phyloP scores from a whole-genome alignment of 1,139 yeast genomes.

The Taphrina communis region DNA sequence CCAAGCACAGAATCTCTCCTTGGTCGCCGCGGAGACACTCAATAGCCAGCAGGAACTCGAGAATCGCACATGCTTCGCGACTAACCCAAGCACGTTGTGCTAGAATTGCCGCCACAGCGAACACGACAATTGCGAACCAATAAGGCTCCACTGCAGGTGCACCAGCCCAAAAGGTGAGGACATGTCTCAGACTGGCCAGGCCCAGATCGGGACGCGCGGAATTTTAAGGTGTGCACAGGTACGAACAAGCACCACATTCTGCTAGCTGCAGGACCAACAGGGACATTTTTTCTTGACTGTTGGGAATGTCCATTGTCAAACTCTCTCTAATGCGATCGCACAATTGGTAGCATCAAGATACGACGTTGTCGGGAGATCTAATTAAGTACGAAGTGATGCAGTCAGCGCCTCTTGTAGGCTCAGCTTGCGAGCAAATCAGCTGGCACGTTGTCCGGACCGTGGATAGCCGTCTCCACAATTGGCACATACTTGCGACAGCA shows the following conservation, averaged over 20 bases:
- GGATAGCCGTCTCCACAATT: too few species aligned
- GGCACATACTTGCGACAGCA: too few species aligned
- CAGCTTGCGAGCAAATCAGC: too few species aligned
- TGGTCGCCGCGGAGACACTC: too few species aligned
- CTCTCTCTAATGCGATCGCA: neutral
- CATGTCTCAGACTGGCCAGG: slow-evolving; percentile 2
- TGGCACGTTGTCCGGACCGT: too few species aligned
- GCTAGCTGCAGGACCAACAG: neutral
- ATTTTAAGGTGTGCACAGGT: neutral
- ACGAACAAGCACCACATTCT: neutral
- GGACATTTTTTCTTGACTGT: neutral
- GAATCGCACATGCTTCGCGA: too few species aligned
- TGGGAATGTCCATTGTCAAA: neutral
- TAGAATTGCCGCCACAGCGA: neutral
- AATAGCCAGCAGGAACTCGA: too few species aligned
- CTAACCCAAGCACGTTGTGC: neutral
- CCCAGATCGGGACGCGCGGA: slow-evolving; percentile 4
- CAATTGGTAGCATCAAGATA: too few species aligned
- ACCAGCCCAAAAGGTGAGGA: neutral
- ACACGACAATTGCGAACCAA: slow-evolving; percentile 6
- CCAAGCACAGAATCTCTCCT: too few species aligned
- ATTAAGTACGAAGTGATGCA: too few species aligned
- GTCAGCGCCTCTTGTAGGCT: too few species aligned
- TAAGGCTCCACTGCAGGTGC: neutral
- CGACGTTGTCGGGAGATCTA: too few species aligned